A percentile compares a stretch with the other conserved stretches of the same genome.
Evolutionary conservation across 768 basidiomycete genomes (phyloP).

Genomic region (Sarcodon aspratus): DNA sequence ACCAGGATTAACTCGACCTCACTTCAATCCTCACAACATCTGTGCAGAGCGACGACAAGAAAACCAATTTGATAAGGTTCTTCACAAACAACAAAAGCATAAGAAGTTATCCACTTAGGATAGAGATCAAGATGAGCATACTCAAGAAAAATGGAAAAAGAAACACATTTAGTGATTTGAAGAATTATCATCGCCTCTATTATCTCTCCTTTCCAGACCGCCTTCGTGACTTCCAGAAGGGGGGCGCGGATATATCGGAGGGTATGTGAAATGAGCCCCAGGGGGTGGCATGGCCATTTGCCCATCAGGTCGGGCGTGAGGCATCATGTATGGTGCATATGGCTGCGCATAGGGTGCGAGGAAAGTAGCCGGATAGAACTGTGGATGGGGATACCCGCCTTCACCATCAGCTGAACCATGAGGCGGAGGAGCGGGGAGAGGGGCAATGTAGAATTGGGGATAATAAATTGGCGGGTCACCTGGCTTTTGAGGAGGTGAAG

Average conservation of each 20-base stretch:
- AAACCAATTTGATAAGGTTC: too few relatives aligned
- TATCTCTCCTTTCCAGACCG: not conserved
- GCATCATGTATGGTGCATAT: slow-evolving; percentile 35
- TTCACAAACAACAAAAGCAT: too few relatives aligned
- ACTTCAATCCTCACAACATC: too few relatives aligned
- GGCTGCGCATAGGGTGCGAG: slow-evolving; percentile 35
- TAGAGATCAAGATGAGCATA: too few relatives aligned
- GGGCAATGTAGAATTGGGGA: slow-evolving; percentile 35
- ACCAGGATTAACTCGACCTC: too few relatives aligned
- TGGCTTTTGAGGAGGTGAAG: slow-evolving; percentile 32
- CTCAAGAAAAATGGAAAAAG: too few relatives aligned
- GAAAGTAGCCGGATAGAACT: slow-evolving; percentile 37
- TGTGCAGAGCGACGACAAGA: too few relatives aligned
- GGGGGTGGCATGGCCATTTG: slow-evolving; percentile 20
- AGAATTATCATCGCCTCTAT: not conserved
- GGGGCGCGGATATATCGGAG: not conserved
- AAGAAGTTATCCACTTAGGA: too few relatives aligned
- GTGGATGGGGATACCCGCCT: slow-evolving; percentile 15
- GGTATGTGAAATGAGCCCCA: not conserved
- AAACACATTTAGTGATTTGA: not conserved
- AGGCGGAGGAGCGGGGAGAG: slow-evolving; percentile 25
- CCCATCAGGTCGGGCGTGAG: slow-evolving; percentile 25
- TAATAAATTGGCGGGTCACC: slow-evolving; percentile 40
- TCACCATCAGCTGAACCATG: slow-evolving; percentile 23
- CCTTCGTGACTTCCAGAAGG: not conserved